These are phyloP conservation scores for Aaosphaeria arxii DNA, from an alignment of 2,329 filamentous ascomycete species.

Conservation along the genomic window DNA sequence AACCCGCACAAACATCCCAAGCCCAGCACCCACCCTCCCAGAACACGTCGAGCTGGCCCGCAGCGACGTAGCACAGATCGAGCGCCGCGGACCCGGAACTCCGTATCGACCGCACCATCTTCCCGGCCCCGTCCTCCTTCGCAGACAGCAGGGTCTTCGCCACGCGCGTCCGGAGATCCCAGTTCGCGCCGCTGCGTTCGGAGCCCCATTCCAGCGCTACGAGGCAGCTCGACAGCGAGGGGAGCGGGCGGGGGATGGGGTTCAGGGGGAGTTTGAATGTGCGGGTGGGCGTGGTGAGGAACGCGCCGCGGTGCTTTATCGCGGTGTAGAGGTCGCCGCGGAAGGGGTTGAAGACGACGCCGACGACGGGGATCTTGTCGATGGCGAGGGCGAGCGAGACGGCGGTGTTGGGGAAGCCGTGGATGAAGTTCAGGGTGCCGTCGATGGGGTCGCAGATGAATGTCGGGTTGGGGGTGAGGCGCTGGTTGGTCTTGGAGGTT, in stretches of 20 bases:
- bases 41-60: slow-evolving; percentile 32
- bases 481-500: slow-evolving; percentile 27
- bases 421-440: slow-evolving; percentile 39
- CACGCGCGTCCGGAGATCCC: slow-evolving; percentile 30
- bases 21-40: slow-evolving; percentile 37
- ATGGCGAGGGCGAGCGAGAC: slow-evolving; percentile 31
- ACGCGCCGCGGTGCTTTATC: slow-evolving; percentile 31
- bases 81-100: slow-evolving; percentile 35
- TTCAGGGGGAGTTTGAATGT: slow-evolving; percentile 29
- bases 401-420: slow-evolving; percentile 35
- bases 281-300: slow-evolving; percentile 17
- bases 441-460: slow-evolving; percentile 40
- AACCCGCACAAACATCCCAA: slow-evolving; percentile 38
- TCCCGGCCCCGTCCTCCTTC: slow-evolving; percentile 19
- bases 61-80: slow-evolving; percentile 39
- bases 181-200: slow-evolving; percentile 35
- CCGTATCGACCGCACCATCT: slow-evolving; percentile 33
- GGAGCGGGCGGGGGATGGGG: slow-evolving; percentile 19
- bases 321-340: slow-evolving; percentile 33
- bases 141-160: slow-evolving; percentile 28
- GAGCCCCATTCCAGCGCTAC: slow-evolving; percentile 38
- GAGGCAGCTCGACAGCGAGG: slow-evolving; percentile 28
- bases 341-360: slow-evolving; percentile 36
- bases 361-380: slow-evolving; percentile 31
- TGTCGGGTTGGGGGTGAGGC: slow-evolving; percentile 27